Evolutionary conservation across 495 filamentous ascomycete species (phyloP), one percentile per base, ranked within the genome.

Genomic region (Letharia columbiana): DNA sequence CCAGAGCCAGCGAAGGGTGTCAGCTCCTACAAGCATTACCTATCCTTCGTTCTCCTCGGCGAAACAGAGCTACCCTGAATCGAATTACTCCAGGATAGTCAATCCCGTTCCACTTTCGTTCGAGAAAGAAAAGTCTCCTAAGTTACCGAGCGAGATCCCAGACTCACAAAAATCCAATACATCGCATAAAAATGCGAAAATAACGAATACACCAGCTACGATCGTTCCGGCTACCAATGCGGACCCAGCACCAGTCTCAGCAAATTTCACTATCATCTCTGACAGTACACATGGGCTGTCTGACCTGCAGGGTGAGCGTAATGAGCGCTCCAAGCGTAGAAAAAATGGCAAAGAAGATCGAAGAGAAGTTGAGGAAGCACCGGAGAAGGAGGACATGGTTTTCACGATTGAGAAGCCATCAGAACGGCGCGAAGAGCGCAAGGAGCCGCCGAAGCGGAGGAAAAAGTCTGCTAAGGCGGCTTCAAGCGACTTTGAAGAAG

Each of bases 1-100:
- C 54, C 66, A 67, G 58, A 67, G 61, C 54, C 61, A 54, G 41
- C 44, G 15, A 63, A 58, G 28, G n/a, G 47, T 17, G 13, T 65
- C 63, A n/a, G 54, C 42, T 45, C 63, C 54, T 28, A 41, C n/a
- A 60, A 23, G 47, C 49, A 13, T 31, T 56, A 42, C 11, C 35
- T 33, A 20, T 37, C 54, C 54, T 35, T 57, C 54, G 33, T 37
- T 12, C 31, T 57, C 54, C 31, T 57, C 54, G 18, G 54, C 17
- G 13, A 57, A 57, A 61, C 59, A 61, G 20, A 10, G 17, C 39
- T 28, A 33, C 17, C 39, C 39, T 8, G 59, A 41, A 28, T 45
- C 59, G 28, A 61, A n/a, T 31, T 61, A 39, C 8, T 41, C 42
- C 10, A 61, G n/a, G 5, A 28, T 42, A 61, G 10, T 35, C 28